These are phyloP conservation scores for Lentinula boryana DNA, from an alignment of 768 basidiomycete genomes.

Conservation along the genomic window DNA sequence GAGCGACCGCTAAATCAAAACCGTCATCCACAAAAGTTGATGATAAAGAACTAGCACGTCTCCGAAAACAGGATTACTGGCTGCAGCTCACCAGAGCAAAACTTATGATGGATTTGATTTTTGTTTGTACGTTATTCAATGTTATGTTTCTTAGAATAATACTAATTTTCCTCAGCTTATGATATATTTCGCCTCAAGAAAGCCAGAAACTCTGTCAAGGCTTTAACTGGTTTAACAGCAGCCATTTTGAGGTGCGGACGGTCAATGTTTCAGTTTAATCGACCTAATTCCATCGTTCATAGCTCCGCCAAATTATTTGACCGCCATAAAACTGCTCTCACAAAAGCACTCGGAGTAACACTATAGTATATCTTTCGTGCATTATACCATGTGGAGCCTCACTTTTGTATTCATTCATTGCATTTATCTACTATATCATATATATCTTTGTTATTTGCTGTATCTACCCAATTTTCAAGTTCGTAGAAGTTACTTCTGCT, in stretches of 20 bases:
- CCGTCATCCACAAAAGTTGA: slow-evolving; percentile 54
- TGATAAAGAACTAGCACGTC: slow-evolving; percentile 61
- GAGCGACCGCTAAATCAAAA: slow-evolving; percentile 64
- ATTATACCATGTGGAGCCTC: not conserved
- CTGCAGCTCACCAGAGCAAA: slow-evolving; percentile 64
- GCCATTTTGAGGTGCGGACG: slow-evolving; percentile 66
- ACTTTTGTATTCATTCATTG: not conserved
- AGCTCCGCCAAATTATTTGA: slow-evolving; percentile 75
- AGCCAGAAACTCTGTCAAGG: slow-evolving; percentile 53
- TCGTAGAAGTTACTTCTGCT: not conserved
- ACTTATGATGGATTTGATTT: slow-evolving; percentile 78
- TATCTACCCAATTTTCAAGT: not conserved
- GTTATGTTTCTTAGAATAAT: slow-evolving; percentile 3
- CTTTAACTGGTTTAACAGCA: slow-evolving; percentile 61
- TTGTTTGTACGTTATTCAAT: slow-evolving; percentile 57
- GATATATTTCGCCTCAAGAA: slow-evolving; percentile 70
- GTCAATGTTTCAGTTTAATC: not conserved
- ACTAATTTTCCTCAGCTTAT: slow-evolving; percentile 40
- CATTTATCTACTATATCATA: not conserved
- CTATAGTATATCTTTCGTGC: not conserved
- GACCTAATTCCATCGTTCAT: slow-evolving; percentile 3
- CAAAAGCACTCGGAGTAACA: slow-evolving; percentile 37
- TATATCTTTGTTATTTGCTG: not conserved
- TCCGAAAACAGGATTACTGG: slow-evolving; percentile 74
- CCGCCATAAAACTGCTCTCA: slow-evolving; percentile 55